phyloP scores from a whole-genome alignment of 768 basidiomycete species.

The Bullera alba region DNA sequence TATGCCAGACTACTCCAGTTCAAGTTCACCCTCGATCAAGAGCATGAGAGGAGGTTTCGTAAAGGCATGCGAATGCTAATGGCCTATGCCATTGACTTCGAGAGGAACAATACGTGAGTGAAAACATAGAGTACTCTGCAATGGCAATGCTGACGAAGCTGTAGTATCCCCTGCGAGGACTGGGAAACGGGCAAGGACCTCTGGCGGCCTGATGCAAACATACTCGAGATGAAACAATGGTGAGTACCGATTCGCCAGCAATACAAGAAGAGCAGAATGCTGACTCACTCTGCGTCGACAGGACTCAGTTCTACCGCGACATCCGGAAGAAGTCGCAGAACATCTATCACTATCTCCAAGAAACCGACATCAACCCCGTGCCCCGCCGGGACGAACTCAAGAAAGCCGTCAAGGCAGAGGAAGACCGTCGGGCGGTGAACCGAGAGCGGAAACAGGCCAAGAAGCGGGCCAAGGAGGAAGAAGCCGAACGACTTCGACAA shows the following conservation, averaged over 20 bases:
- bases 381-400: constrained; percentile 9
- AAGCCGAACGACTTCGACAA: too few relatives aligned
- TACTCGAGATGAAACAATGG: background rate
- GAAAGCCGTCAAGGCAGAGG: constrained; percentile 8
- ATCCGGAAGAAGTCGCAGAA: constrained; percentile 9
- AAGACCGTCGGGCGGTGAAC: constrained; percentile 5
- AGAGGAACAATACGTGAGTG: constrained; percentile 13
- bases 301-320: constrained; percentile 8
- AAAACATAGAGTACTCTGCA: background rate
- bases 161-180: background rate
- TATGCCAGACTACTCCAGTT: background rate
- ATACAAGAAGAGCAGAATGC: background rate
- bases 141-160: background rate
- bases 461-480: background rate
- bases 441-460: background rate
- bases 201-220: background rate
- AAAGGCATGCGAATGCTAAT: constrained; percentile 12
- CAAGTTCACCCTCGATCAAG: constrained; percentile 13
- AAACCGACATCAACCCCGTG: constrained; percentile 5
- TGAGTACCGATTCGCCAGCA: background rate
- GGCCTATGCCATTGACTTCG: constrained; percentile 5
- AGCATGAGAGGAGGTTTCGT: constrained; percentile 23
- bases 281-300: background rate
- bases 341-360: background rate
- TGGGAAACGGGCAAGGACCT: background rate